These are phyloP conservation scores for Mycena filopes DNA, from an alignment of 768 basidiomycete genomes.

Conservation along the genomic window DNA sequence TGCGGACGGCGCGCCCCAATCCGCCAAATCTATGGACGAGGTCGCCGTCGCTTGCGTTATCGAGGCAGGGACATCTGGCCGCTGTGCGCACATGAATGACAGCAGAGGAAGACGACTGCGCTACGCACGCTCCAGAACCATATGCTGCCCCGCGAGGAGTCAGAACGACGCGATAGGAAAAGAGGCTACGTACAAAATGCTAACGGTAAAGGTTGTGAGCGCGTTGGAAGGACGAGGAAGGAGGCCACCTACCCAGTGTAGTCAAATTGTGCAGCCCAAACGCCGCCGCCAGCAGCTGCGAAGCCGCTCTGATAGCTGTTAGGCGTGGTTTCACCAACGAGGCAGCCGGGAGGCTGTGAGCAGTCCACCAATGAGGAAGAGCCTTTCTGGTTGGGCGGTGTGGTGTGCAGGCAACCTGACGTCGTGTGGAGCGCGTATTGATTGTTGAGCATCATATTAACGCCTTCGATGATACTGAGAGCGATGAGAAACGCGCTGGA, in stretches of 20 bases:
- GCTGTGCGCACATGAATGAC: constrained; percentile 41
- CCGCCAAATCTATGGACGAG: constrained; percentile 48
- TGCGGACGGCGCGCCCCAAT: constrained; percentile 59
- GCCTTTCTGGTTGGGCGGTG: constrained; percentile 57
- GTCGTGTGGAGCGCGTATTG: constrained; percentile 85
- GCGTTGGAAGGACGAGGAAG: neutral
- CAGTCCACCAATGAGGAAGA: constrained; percentile 65
- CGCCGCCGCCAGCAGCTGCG: constrained; percentile 75
- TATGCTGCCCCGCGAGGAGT: constrained; percentile 38
- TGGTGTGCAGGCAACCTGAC: constrained; percentile 49
- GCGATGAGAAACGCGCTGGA: neutral
- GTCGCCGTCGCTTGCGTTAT: constrained; percentile 48
- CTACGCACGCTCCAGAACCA: constrained; percentile 59
- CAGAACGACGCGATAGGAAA: constrained; percentile 3
- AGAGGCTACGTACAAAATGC: constrained; percentile 30
- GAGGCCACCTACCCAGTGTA: constrained; percentile 43
- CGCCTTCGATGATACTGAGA: constrained; percentile 80
- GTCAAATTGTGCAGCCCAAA: constrained; percentile 81
- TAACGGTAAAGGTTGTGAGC: constrained; percentile 19
- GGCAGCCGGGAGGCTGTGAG: constrained; percentile 70
- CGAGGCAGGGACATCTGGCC: constrained; percentile 53
- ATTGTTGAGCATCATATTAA: constrained; percentile 76
- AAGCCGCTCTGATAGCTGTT: constrained; percentile 78
- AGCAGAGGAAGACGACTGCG: neutral
- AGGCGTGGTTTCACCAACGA: constrained; percentile 65